Evolutionary conservation across 768 basidiomycete species (phyloP), one percentile per base, ranked within the genome.

Genomic region (Austroboletus eburneus): DNA sequence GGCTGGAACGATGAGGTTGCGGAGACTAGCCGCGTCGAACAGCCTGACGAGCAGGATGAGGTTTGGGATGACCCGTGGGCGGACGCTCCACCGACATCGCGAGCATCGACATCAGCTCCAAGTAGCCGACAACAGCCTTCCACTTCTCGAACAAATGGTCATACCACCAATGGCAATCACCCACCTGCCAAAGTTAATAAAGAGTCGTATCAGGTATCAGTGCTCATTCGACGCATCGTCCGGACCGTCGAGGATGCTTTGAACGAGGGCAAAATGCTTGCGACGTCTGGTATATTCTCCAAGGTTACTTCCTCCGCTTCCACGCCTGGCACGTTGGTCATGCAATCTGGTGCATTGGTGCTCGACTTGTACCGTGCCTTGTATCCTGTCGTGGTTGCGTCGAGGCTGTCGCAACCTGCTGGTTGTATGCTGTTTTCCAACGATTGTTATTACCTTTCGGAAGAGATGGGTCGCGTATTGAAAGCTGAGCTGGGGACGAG

Each of bases 331-430:
- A 69, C 66, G 2, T 67, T 83, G 18, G 71, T 93, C 21, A 58
- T 78, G 36, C 77, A 83, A 52, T 74, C 84, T 1, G 76, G 84
- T 16, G 70, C 80, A 3, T 75, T 83, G 16, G 72, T 83, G 2
- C 71, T 95, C 45, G 91, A 94, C 44, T 69, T 96, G 9, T 87
- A 83, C 66, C 77, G 86, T 36, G 88, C 89, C 2, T 62, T 96
- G 21, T 81, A 87, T 60, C 90, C 90, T 12, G 73, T 87, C 30
- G 73, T 73, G 27, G 80, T 80, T 49, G 64, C 70, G 1, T 56
- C 69, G 30, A 68, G 72, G 37, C 64, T 87, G 24, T 63, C 72
- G 30, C 69, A 74, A 0, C 69, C 83, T 9, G 79, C 78, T 17
- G 66, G 72, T 22, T 71, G 76, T 1, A 83, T 95, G 76, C 78